A percentile compares a stretch with the other conserved stretches of the same genome.
Conservation (phyloP, 352 stramenopile species). For the Pythium insidiosum region DNA sequence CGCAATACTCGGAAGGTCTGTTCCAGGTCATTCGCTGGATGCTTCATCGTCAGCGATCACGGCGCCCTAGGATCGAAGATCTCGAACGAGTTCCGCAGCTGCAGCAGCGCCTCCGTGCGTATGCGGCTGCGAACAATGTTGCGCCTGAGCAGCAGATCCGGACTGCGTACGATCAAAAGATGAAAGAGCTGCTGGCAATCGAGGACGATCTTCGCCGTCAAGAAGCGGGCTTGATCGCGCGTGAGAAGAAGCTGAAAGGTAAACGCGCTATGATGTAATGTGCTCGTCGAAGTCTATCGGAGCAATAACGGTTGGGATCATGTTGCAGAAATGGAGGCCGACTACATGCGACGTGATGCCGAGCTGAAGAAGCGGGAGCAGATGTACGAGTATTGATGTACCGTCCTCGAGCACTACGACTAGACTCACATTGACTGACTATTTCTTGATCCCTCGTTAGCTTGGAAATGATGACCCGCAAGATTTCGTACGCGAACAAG, state of each 20-base stretch:
- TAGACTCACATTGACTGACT: neutral
- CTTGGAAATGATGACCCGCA: constrained; percentile 74
- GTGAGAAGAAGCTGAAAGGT: constrained; percentile 84
- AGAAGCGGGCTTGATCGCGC: constrained; percentile 72
- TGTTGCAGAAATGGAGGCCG: constrained; percentile 71
- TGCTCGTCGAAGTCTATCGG: no score
- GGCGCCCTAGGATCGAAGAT: constrained; percentile 78
- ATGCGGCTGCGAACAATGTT: constrained; percentile 49
- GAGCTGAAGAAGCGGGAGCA: constrained; percentile 83
- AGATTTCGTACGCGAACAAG: constrained; percentile 49
- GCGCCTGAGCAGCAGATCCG: constrained; percentile 63
- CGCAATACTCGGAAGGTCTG: constrained; percentile 86
- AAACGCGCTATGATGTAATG: constrained; percentile 1
- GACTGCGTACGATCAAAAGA: constrained; percentile 79
- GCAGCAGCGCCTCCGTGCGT: constrained; percentile 72
- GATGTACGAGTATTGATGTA: constrained; percentile 43
- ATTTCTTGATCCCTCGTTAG: constrained; percentile 9
- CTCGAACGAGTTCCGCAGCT: constrained; percentile 77
- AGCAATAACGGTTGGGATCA: no score
- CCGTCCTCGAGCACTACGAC: no score
- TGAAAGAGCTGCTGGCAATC: constrained; percentile 82
- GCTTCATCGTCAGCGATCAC: constrained; percentile 77
- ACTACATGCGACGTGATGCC: constrained; percentile 66
- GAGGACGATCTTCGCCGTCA: constrained; percentile 82
- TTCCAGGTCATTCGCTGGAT: constrained; percentile 89